Percentiles rank a stretch among this genome's conserved stretches.
Conservation (phyloP, 2,329 filamentous ascomycete species). For the Triangularia setosa region DNA sequence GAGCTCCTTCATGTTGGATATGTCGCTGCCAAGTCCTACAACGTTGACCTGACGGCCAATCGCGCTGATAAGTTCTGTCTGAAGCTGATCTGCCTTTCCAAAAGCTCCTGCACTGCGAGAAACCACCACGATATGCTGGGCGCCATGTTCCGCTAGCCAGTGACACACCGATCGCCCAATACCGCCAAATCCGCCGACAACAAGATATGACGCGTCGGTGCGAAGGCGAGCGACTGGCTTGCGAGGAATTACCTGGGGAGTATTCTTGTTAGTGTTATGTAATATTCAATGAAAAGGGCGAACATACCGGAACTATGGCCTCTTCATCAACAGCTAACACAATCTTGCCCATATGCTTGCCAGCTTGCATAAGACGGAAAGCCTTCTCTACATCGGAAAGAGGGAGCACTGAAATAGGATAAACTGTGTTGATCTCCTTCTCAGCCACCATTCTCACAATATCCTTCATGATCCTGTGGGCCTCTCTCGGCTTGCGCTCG, state of each 20-base stretch:
- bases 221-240: constrained; percentile 9
- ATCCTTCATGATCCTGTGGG: constrained; percentile 22
- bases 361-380: constrained; percentile 42
- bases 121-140: constrained; percentile 30
- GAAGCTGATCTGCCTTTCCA: constrained; percentile 19
- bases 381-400: constrained; percentile 33
- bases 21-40: constrained; percentile 28
- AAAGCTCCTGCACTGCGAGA: constrained; percentile 27
- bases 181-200: constrained; percentile 35
- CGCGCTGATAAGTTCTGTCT: constrained; percentile 23
- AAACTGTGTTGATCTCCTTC: constrained; percentile 26
- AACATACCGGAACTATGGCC: constrained; percentile 24
- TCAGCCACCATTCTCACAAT: constrained; percentile 24
- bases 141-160: constrained; percentile 32
- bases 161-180: constrained; percentile 30
- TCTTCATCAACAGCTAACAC: constrained; percentile 30
- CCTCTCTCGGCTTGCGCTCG: constrained; percentile 17
- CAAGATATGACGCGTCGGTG: constrained; percentile 30
- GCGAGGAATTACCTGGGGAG: constrained; percentile 9
- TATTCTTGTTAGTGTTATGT: neutral
- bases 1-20: constrained; percentile 30
- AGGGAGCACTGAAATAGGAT: constrained; percentile 30
- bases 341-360: constrained; percentile 43
- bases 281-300: neutral
- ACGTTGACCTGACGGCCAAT: constrained; percentile 24